phyloP scores from a whole-genome alignment of 192 early-diverging fungal species.

The Umbelopsis isabellina region DNA sequence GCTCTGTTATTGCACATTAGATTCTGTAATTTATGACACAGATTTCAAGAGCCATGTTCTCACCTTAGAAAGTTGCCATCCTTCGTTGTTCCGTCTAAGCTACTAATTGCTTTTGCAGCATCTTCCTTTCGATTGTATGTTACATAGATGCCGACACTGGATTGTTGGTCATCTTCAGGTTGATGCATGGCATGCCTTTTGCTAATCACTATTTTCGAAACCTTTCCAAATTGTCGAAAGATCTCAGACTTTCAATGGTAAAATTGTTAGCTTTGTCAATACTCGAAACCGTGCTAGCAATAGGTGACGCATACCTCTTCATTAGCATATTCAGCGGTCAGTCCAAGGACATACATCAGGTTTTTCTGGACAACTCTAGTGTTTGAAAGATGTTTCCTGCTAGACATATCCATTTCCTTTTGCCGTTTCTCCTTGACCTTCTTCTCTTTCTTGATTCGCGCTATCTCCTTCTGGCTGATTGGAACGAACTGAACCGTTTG shows the following conservation, averaged over 20 bases:
- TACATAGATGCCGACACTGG: slow-evolving; percentile 85
- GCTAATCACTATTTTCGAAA: slow-evolving; percentile 90
- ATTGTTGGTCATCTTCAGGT: slow-evolving; percentile 36
- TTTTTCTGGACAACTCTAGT: slow-evolving; percentile 97
- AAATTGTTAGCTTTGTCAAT: background rate
- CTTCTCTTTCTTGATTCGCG: slow-evolving; percentile 76
- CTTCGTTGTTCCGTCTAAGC: slow-evolving; percentile 74
- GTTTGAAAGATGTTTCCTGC: slow-evolving; percentile 77
- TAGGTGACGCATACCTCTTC: slow-evolving; percentile 69
- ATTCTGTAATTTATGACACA: background rate
- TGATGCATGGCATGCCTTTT: slow-evolving; percentile 57
- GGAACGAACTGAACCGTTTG: slow-evolving; percentile 88
- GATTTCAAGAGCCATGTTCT: no score
- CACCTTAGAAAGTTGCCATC: slow-evolving; percentile 3
- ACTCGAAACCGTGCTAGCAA: background rate
- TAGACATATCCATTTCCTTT: slow-evolving; percentile 82
- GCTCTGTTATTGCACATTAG: slow-evolving; percentile 56
- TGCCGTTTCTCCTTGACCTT: slow-evolving; percentile 85
- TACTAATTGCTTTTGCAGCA: slow-evolving; percentile 89
- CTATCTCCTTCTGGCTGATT: slow-evolving; percentile 88
- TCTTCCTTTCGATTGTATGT: slow-evolving; percentile 93
- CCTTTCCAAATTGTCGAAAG: slow-evolving; percentile 98
- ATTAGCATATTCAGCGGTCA: slow-evolving; percentile 80
- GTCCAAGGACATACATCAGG: slow-evolving; percentile 93
- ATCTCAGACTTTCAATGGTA: slow-evolving; percentile 65